Percentiles rank a stretch among this genome's conserved stretches.
These are phyloP conservation scores for Pyrenochaeta sp. DNA, from an alignment of 2,329 filamentous ascomycete genomes.

Conservation along the genomic window DNA sequence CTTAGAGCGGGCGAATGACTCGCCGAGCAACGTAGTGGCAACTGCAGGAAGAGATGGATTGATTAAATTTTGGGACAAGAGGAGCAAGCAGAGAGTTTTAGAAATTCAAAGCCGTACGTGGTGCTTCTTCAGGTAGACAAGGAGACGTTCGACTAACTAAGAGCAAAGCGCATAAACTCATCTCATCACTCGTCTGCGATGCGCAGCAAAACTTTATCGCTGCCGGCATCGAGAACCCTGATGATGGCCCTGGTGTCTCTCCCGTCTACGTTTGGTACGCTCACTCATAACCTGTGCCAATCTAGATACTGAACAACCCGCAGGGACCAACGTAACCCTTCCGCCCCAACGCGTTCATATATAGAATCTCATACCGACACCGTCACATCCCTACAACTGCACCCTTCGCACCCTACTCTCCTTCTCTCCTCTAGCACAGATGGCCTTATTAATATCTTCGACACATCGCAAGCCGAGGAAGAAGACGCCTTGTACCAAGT, in stretches of 20 bases:
- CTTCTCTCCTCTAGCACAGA: slow-evolving; percentile 82
- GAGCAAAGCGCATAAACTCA: slow-evolving; percentile 56
- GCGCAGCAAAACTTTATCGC: slow-evolving; percentile 67
- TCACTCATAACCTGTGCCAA: not conserved
- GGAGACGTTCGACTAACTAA: slow-evolving; percentile 29
- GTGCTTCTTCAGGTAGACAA: not conserved
- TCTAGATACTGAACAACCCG: slow-evolving; percentile 10
- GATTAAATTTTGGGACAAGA: slow-evolving; percentile 72
- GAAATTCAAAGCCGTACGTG: slow-evolving; percentile 47
- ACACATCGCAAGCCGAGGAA: slow-evolving; percentile 70
- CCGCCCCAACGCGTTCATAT: slow-evolving; percentile 49
- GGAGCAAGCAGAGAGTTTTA: slow-evolving; percentile 59
- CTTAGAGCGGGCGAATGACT: slow-evolving; percentile 64
- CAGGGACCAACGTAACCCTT: slow-evolving; percentile 54
- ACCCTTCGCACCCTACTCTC: slow-evolving; percentile 66
- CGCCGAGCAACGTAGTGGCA: slow-evolving; percentile 63
- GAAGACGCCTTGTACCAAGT: slow-evolving; percentile 81
- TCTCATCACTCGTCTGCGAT: slow-evolving; percentile 72
- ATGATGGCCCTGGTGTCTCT: slow-evolving; percentile 57
- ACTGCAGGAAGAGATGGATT: slow-evolving; percentile 77
- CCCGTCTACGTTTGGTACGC: slow-evolving; percentile 50
- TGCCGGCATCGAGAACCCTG: slow-evolving; percentile 73
- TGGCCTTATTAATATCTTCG: slow-evolving; percentile 79
- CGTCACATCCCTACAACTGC: slow-evolving; percentile 68
- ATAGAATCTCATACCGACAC: slow-evolving; percentile 64